phyloP scores from a whole-genome alignment of 352 stramenopile species.

The Pelagophyceae sp. region DNA sequence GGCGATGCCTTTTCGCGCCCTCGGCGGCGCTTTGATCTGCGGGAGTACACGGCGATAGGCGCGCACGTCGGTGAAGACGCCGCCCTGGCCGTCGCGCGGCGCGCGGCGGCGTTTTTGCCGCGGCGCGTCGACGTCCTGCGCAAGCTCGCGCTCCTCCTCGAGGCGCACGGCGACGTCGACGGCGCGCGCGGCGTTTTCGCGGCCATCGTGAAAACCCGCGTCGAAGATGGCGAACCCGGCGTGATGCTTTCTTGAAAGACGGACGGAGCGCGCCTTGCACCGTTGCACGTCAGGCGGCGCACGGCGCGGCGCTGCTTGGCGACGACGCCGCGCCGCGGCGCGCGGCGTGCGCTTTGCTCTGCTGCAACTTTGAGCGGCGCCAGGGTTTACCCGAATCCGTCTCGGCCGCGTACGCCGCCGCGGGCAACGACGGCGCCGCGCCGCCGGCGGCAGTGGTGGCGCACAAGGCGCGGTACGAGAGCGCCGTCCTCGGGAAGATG shows the following conservation, averaged over 20 bases:
- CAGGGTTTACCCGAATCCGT: too few relatives aligned
- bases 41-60: too few relatives aligned
- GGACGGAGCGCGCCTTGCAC: background rate
- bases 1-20: background rate
- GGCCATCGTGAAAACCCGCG: too few relatives aligned
- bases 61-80: background rate
- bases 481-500: background rate
- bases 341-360: background rate
- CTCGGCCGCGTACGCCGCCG: background rate
- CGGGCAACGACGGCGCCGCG: background rate
- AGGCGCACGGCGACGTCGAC: background rate
- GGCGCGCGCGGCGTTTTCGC: background rate
- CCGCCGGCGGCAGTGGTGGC: background rate
- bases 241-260: too few relatives aligned
- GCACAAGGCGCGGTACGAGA: background rate
- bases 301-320: background rate
- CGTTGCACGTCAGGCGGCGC: background rate
- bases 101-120: background rate
- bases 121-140: background rate
- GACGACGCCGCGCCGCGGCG: background rate
- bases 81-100: slow-evolving; percentile 1
- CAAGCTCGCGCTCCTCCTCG: background rate
- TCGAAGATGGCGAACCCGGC: too few relatives aligned
- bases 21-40: too few relatives aligned
- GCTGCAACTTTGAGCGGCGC: background rate